Evolutionary conservation across 192 early-diverging fungal species (phyloP).

Genomic region (Coemansia sp.): DNA sequence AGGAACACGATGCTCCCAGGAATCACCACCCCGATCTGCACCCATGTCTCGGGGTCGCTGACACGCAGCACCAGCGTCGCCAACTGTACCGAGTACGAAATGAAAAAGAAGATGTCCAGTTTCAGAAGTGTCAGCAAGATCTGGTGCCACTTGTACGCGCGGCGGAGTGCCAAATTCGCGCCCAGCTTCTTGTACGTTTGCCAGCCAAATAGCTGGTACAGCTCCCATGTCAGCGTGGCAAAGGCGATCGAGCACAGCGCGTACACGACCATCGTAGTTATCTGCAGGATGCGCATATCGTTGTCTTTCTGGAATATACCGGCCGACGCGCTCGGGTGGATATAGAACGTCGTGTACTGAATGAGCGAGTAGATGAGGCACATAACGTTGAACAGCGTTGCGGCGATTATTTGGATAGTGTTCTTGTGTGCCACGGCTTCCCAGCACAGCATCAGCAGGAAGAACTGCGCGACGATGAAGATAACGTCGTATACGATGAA

Average conservation of each 20-base stretch:
- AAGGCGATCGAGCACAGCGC: constrained; percentile 52
- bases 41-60: constrained; percentile 57
- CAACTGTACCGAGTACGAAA: constrained; percentile 75
- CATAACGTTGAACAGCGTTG: constrained; percentile 61
- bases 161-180: constrained; percentile 72
- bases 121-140: constrained; percentile 81
- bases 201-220: constrained; percentile 83
- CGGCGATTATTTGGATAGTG: constrained; percentile 84
- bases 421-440: constrained; percentile 94
- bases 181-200: constrained; percentile 82
- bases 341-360: constrained; percentile 57
- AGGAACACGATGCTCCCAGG: constrained; percentile 56
- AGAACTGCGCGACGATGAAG: constrained; percentile 85
- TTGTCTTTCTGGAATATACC: constrained; percentile 56
- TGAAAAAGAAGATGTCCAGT: constrained; percentile 78
- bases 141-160: constrained; percentile 74
- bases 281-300: constrained; percentile 52
- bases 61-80: constrained; percentile 63
- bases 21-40: constrained; percentile 59
- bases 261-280: constrained; percentile 55
- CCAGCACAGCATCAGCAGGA: constrained; percentile 75
- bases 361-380: constrained; percentile 59
- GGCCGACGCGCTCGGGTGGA: constrained; percentile 46
- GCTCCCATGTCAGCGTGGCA: constrained; percentile 54
- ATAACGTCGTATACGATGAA: constrained; percentile 80